These are phyloP conservation scores for Medicago ruthenica DNA, from an alignment of 306 rosid species.

Conservation along the genomic window DNA sequence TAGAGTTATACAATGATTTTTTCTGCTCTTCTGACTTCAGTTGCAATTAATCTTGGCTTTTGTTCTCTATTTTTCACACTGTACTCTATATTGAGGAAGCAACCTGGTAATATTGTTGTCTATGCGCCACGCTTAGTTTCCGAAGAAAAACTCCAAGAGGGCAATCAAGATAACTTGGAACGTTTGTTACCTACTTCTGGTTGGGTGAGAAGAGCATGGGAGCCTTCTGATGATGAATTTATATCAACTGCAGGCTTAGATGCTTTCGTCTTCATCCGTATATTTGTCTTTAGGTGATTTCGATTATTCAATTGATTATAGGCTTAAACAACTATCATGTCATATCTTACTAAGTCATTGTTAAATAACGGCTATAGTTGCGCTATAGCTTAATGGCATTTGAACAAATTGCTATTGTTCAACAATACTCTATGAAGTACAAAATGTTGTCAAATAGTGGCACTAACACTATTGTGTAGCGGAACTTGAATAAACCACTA, in stretches of 20 bases:
- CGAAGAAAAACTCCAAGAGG: constrained; percentile 36
- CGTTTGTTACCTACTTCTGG: constrained; percentile 58
- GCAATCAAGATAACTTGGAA: constrained; percentile 53
- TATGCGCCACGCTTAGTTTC: constrained; percentile 71
- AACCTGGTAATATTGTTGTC: constrained; percentile 59
- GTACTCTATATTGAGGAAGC: constrained; percentile 71
- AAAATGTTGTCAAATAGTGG: too few relatives aligned
- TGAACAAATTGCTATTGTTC: too few relatives aligned
- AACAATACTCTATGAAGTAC: too few relatives aligned
- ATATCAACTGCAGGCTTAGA: constrained; percentile 65
- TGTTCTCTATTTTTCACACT: constrained; percentile 66
- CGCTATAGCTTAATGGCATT: too few relatives aligned
- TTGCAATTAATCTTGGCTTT: constrained; percentile 79
- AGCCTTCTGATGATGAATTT: constrained; percentile 69
- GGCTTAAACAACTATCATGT: constrained; percentile 26
- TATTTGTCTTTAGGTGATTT: constrained; percentile 71
- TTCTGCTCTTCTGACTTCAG: constrained; percentile 79
- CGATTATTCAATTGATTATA: constrained; percentile 18
- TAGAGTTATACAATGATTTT: constrained; percentile 60
- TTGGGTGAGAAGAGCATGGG: constrained; percentile 79
- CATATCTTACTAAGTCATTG: too few relatives aligned
- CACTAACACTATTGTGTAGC: too few relatives aligned
- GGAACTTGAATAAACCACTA: too few relatives aligned
- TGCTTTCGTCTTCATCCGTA: constrained; percentile 80
- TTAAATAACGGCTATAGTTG: too few relatives aligned